Percentiles rank a stretch among this genome's conserved stretches.
phyloP scores from a whole-genome alignment of 768 basidiomycete species.

The Rhizopogon rudus region DNA sequence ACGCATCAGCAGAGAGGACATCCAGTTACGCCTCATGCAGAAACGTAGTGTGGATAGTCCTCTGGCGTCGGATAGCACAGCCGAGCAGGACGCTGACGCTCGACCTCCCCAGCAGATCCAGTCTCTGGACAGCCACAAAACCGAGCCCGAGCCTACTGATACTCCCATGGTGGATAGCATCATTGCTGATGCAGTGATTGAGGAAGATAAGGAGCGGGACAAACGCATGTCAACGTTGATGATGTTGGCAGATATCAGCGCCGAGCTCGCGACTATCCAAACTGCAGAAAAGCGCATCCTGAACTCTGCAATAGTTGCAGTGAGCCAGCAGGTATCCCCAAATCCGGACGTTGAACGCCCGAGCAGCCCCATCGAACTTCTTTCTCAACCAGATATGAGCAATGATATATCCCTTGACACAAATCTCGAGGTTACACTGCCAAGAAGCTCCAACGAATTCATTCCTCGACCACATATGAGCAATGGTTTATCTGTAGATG shows the following conservation, averaged over 20 bases:
- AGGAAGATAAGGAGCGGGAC: constrained; percentile 20
- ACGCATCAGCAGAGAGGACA: constrained; percentile 50
- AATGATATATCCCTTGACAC: constrained; percentile 14
- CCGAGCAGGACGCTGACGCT: not conserved
- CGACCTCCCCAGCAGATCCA: not conserved
- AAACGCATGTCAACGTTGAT: constrained; percentile 35
- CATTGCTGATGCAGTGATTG: constrained; percentile 11
- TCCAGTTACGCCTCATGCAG: constrained; percentile 43
- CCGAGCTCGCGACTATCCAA: constrained; percentile 46
- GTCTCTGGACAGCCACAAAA: not conserved
- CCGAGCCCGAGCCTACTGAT: not conserved
- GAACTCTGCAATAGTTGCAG: constrained; percentile 7
- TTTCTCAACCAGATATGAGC: constrained; percentile 7
- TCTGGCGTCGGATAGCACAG: constrained; percentile 15
- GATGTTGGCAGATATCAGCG: constrained; percentile 32
- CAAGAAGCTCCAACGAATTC: not conserved
- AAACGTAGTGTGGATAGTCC: constrained; percentile 43
- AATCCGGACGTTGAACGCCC: not conserved
- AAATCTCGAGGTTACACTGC: constrained; percentile 14
- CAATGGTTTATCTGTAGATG: constrained; percentile 13
- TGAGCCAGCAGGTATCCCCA: not conserved
- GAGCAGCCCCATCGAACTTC: not conserved
- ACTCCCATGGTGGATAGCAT: not conserved
- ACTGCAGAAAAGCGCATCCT: constrained; percentile 39
- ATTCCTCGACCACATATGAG: constrained; percentile 9